Base-by-base conservation (phyloP, 1,139 yeast species). In the Nematodospora anomalae region DNA sequence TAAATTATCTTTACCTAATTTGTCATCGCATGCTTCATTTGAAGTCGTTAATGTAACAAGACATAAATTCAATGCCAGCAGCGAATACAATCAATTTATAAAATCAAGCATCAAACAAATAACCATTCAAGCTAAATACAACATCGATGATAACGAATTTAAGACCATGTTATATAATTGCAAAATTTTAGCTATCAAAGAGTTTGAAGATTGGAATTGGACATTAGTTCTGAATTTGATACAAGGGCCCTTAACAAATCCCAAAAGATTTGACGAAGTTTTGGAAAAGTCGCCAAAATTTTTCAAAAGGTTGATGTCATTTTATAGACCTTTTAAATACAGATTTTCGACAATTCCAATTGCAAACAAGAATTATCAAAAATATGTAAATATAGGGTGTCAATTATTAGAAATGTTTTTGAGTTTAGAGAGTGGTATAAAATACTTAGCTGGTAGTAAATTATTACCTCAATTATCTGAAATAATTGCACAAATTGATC, bases 201-300 rank as follows among this genome's bases (percentile, higher is more conserved):
- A 83, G 37, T 89, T 74, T 52, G 70, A 80, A 3, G 81, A 80
- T 35, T 94, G 99, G 99, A 83, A 89, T 52, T 90, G 97, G 96
- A 75, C 74, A 22, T 64, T 80, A 1, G 64, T 90, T 2, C 64
- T 75, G 6, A 83, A 78, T 38, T 61, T 92, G 15, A 74, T 89
- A 42, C 84, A 77, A 47, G 96, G 97, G 0, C 96, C 97, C 0
- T 62, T 92, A 16, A 59, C 78, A 39, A 83, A 80, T 49, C 83
- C 88, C 0, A 76, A 71, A 45, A 64, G 89, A 32, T 70, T 94
- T 36, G 95, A 88, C 22, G 98, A 92, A 43, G 67, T 85, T 0
- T 68, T 81, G 26, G 83, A 77, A 46, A 83, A 86, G 7, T 84
- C 57, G 33, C 75, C 97, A 0, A 90, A 89, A 52, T 88, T 92